Conservation (phyloP, 305 asterid genomes). For the Solanum hybrid region DNA sequence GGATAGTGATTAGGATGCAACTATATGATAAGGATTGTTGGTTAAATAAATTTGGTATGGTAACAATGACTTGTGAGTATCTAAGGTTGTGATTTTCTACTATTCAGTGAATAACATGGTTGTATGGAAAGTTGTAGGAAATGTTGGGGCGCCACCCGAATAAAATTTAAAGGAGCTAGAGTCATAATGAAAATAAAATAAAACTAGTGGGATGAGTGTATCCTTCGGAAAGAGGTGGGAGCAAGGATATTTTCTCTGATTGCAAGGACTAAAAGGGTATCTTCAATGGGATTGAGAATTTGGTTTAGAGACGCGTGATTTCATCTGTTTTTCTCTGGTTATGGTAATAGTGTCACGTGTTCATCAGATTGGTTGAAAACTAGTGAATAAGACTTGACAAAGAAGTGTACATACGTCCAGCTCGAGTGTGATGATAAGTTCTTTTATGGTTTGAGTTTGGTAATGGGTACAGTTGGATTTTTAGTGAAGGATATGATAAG, state of each 20-base stretch:
- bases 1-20: not conserved
- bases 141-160: not conserved
- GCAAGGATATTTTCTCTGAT: too few species aligned
- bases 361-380: not conserved
- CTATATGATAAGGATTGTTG: too few species aligned
- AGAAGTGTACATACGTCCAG: not conserved
- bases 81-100: not conserved
- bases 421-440: not conserved
- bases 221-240: not conserved
- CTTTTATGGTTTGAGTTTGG: not conserved
- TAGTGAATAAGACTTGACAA: not conserved
- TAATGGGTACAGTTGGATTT: not conserved
- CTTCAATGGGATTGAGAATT: not conserved
- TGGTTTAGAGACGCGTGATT: not conserved
- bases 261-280: not conserved
- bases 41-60: not conserved
- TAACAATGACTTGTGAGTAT: not conserved
- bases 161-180: not conserved
- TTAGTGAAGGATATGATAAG: not conserved
- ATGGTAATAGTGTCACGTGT: not conserved
- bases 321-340: not conserved
- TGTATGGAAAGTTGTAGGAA: not conserved
- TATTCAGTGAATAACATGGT: not conserved
- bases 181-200: not conserved
- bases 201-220: not conserved